These are phyloP conservation scores for Globisporangium paroecandrum DNA, from an alignment of 352 stramenopile genomes.

Conservation along the genomic window DNA sequence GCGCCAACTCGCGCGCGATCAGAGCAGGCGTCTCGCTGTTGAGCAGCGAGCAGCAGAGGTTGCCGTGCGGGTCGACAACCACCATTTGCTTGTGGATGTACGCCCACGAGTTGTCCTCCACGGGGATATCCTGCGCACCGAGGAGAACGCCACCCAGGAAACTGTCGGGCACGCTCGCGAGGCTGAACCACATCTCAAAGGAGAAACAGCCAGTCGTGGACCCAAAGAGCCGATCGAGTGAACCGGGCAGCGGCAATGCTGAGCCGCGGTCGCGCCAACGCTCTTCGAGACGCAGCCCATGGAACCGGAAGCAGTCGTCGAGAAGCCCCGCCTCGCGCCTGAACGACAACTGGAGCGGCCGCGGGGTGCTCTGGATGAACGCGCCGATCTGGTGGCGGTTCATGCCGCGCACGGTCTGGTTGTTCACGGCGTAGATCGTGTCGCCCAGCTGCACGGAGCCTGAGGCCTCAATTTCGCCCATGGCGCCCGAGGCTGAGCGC, in stretches of 20 bases:
- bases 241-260: conserved; percentile 37
- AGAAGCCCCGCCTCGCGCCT: conserved; percentile 43
- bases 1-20: conserved; percentile 43
- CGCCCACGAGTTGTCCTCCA: conserved; percentile 41
- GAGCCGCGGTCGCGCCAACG: conserved; percentile 61
- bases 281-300: conserved; percentile 42
- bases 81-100: conserved; percentile 61
- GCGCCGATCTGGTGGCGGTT: conserved; percentile 58
- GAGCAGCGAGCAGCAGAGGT: conserved; percentile 60
- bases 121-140: conserved; percentile 47
- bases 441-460: conserved; percentile 54
- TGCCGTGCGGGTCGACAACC: conserved; percentile 55
- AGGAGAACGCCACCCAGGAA: conserved; percentile 60
- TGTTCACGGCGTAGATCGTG: conserved; percentile 64
- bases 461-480: conserved; percentile 73
- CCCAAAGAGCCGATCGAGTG: conserved; percentile 37
- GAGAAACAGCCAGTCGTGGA: conserved; percentile 36
- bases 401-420: conserved; percentile 49
- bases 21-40: conserved; percentile 41
- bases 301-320: conserved; percentile 57
- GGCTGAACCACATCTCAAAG: conserved; percentile 67
- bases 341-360: conserved; percentile 61
- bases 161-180: conserved; percentile 47
- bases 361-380: conserved; percentile 51
- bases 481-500: conserved; percentile 43